Percentiles rank a stretch among this genome's conserved stretches.
phyloP scores from a whole-genome alignment of 352 stramenopile genomes.

The Peronospora destructor region DNA sequence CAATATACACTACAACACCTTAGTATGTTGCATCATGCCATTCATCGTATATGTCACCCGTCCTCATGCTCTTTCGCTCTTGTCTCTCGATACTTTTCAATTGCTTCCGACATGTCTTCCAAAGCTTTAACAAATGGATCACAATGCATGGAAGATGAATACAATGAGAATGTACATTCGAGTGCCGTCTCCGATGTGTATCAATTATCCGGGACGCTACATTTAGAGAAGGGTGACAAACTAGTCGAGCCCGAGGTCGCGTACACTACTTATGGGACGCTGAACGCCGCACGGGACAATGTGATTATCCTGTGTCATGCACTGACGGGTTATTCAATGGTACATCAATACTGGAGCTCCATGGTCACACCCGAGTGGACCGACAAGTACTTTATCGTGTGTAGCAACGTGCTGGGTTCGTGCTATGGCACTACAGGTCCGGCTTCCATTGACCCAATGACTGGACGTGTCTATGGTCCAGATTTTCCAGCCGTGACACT shows the following conservation, averaged over 20 bases:
- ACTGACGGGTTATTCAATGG: conserved; percentile 90
- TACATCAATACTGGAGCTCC: conserved; percentile 91
- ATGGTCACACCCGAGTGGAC: conserved; percentile 93
- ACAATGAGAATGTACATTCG: conserved; percentile 43
- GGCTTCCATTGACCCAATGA: conserved; percentile 70
- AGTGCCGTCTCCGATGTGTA: conserved; percentile 42
- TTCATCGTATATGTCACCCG: too few relatives aligned
- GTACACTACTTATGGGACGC: conserved; percentile 91
- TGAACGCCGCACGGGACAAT: conserved; percentile 87
- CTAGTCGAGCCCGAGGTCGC: conserved; percentile 74
- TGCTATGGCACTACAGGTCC: conserved; percentile 93
- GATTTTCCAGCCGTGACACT: conserved; percentile 90
- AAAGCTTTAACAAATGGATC: neutral
- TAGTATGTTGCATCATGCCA: too few relatives aligned
- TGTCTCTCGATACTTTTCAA: conserved; percentile 13
- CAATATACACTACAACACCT: too few relatives aligned
- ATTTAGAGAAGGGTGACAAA: conserved; percentile 56
- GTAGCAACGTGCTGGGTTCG: conserved; percentile 92
- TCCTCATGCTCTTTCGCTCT: neutral
- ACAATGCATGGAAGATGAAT: conserved; percentile 50
- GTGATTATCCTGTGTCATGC: conserved; percentile 92
- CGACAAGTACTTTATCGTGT: conserved; percentile 95
- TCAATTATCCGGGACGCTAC: conserved; percentile 32
- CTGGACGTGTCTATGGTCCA: conserved; percentile 66
- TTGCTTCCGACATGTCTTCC: neutral